Percentiles rank a stretch among this genome's conserved stretches.
Conservation (phyloP, 139 green algal species). For the Chlamydomonas incerta region DNA sequence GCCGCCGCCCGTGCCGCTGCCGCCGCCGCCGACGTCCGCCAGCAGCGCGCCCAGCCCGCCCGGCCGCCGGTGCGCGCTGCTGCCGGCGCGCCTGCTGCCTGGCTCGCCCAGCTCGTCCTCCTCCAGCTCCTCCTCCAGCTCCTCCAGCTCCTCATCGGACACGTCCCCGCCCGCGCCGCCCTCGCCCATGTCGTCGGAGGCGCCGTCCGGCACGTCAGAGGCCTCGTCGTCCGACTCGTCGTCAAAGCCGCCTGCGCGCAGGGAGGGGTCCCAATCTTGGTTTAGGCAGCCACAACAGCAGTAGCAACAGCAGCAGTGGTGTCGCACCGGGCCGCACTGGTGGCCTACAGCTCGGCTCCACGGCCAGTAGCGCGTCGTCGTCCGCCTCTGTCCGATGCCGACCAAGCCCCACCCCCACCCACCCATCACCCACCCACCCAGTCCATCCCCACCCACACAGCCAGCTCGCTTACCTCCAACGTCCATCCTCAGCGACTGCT, state of each 20-base stretch:
- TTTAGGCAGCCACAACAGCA: no score
- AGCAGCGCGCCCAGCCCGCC: no score
- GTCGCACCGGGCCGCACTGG: no score
- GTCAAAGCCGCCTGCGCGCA: background rate
- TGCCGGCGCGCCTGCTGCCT: background rate
- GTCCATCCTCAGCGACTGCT: background rate
- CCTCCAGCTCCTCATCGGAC: slow-evolving; percentile 23
- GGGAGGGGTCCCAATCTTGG: no score
- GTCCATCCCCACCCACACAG: no score
- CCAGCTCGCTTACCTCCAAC: slow-evolving; percentile 2
- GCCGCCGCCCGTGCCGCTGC: background rate
- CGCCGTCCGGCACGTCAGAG: background rate
- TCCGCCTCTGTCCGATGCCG: no score
- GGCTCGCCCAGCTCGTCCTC: background rate
- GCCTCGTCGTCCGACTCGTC: slow-evolving; percentile 5
- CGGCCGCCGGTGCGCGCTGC: background rate
- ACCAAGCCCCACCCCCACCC: no score
- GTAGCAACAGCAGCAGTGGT: no score
- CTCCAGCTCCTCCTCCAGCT: background rate
- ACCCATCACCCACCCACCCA: no score
- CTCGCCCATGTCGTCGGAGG: background rate
- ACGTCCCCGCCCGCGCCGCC: background rate
- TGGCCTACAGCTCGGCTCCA: no score
- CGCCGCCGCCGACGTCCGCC: background rate
- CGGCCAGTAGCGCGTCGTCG: no score